A percentile compares a stretch with the other conserved stretches of the same genome.
phyloP scores from a whole-genome alignment of 73 alveolate species.

The Diophrys sp. region DNA sequence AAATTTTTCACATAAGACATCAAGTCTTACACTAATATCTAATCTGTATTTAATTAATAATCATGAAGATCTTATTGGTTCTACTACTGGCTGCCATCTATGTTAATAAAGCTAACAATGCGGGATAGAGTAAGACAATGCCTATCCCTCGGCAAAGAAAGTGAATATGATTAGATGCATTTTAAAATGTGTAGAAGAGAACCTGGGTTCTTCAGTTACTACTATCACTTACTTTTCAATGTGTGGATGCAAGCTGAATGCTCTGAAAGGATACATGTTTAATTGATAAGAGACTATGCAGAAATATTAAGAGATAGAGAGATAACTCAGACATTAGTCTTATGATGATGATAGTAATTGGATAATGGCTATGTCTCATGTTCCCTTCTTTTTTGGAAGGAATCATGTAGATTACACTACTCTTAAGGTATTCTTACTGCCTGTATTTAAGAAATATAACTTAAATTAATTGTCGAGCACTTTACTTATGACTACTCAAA shows the following conservation, averaged over 20 bases:
- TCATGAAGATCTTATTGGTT: too few relatives aligned
- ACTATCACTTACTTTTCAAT: background rate
- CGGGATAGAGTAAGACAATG: background rate
- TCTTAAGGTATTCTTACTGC: background rate
- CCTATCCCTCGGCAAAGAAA: background rate
- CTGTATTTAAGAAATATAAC: background rate
- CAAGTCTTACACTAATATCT: too few relatives aligned
- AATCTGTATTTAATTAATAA: too few relatives aligned
- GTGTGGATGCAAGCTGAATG: background rate
- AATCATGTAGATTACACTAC: background rate
- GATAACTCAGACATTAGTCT: background rate
- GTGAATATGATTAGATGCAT: background rate
- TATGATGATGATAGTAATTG: constrained; percentile 1
- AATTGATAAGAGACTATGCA: background rate
- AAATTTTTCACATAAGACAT: too few relatives aligned
- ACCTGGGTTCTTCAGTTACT: background rate
- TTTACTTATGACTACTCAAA: background rate
- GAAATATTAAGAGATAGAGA: background rate
- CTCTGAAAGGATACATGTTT: background rate
- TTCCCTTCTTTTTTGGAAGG: constrained; percentile 8
- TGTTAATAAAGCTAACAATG: too few relatives aligned
- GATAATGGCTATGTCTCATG: constrained; percentile 1
- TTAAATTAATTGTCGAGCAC: background rate
- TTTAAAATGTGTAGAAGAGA: constrained; percentile 8
- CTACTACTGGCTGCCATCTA: too few relatives aligned